Conservation (phyloP, 441 rosid species). For the Bruguiera hainesii region DNA sequence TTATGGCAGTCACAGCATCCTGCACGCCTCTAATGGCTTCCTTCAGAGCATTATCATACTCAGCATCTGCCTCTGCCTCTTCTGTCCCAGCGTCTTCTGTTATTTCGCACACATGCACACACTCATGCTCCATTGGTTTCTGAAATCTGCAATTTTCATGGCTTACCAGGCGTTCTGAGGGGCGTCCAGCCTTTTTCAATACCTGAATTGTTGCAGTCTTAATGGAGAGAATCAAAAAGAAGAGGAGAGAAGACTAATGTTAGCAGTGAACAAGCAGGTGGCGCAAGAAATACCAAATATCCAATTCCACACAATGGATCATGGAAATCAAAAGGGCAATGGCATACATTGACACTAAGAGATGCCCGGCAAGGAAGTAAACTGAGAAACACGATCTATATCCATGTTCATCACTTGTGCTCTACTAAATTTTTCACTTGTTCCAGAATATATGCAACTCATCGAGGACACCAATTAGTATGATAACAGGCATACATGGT, state of each 20-base stretch:
- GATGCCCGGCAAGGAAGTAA: too few species aligned
- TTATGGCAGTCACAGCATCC: constrained; percentile 73
- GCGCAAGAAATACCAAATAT: too few species aligned
- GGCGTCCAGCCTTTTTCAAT: constrained; percentile 76
- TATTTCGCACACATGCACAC: constrained; percentile 75
- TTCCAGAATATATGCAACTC: too few species aligned
- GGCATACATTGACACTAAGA: too few species aligned
- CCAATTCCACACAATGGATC: too few species aligned
- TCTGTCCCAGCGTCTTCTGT: constrained; percentile 72
- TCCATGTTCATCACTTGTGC: too few species aligned
- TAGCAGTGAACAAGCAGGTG: constrained; percentile 9
- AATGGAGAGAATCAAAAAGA: background rate
- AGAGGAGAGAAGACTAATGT: background rate
- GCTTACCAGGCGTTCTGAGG: constrained; percentile 66
- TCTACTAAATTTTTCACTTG: too few species aligned
- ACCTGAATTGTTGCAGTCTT: constrained; percentile 86
- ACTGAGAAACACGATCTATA: too few species aligned
- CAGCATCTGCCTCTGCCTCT: constrained; percentile 86
- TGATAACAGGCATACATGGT: too few species aligned
- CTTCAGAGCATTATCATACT: constrained; percentile 70
- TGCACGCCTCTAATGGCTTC: constrained; percentile 91
- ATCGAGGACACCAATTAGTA: too few species aligned
- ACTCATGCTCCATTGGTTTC: constrained; percentile 70
- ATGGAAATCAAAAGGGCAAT: too few species aligned
- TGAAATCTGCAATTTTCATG: constrained; percentile 68